phyloP scores from a whole-genome alignment of 2,329 filamentous ascomycete genomes.

The Alternaria sp. region DNA sequence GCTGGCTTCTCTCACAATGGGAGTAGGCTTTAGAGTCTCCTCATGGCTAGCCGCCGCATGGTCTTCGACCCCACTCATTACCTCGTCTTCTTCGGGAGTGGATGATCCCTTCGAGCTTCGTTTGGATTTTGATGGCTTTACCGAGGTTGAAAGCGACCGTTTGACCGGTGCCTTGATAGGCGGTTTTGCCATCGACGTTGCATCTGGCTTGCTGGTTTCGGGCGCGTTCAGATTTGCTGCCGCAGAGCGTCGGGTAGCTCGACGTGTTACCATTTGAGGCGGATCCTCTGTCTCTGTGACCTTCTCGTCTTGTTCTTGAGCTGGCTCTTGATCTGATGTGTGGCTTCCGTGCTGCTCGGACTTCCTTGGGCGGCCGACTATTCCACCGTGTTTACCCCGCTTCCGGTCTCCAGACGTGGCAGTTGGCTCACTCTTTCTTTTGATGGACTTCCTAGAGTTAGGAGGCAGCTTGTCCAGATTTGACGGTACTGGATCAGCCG shows the following conservation, averaged over 20 bases:
- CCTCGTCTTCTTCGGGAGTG: not conserved
- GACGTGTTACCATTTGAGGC: conserved; percentile 16
- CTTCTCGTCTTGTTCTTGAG: not conserved
- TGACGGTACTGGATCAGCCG: conserved; percentile 24
- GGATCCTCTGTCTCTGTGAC: not conserved
- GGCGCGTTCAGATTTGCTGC: not conserved
- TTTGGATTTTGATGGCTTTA: not conserved
- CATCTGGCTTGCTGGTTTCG: not conserved
- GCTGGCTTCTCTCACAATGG: not conserved
- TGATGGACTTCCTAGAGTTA: conserved; percentile 10
- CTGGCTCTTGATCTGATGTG: not conserved
- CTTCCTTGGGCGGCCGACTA: conserved; percentile 23
- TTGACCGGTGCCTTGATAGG: not conserved
- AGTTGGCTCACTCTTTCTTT: conserved; percentile 25
- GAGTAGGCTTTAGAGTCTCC: not conserved
- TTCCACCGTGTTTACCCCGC: conserved; percentile 17
- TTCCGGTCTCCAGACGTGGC: conserved; percentile 10
- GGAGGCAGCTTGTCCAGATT: conserved; percentile 31
- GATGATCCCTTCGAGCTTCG: not conserved
- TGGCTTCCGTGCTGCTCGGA: conserved; percentile 6
- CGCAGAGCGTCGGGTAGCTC: conserved; percentile 19
- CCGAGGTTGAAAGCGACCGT: not conserved
- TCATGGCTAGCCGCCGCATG: not conserved
- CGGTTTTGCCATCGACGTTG: not conserved
- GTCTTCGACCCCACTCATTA: not conserved